These are phyloP conservation scores for Xylaria sp. DNA, from an alignment of 2,329 filamentous ascomycete genomes.

Conservation along the genomic window DNA sequence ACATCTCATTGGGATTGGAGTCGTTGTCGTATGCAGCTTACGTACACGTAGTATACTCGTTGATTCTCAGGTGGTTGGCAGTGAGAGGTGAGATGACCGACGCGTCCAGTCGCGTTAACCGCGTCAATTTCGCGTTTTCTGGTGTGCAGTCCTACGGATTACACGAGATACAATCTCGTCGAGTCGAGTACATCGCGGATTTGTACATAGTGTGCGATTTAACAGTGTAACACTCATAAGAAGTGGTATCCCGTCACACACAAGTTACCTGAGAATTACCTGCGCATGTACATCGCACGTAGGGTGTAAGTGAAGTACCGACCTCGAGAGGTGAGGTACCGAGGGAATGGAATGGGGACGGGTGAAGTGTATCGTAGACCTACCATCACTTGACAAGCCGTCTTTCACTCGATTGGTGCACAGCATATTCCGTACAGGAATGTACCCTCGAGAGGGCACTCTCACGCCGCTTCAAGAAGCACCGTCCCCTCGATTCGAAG, in stretches of 20 bases:
- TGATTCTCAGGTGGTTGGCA: not conserved
- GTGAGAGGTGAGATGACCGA: not conserved
- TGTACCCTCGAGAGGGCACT: not conserved
- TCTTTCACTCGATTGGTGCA: not conserved
- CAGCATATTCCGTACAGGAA: not conserved
- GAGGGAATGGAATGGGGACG: not conserved
- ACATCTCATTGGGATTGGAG: not conserved
- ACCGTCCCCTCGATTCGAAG: conserved; percentile 23
- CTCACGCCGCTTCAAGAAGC: conserved; percentile 22
- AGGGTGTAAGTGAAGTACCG: too few relatives aligned
- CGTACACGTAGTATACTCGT: not conserved
- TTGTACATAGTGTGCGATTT: not conserved
- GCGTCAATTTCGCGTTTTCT: conserved; percentile 26
- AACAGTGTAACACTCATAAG: too few relatives aligned
- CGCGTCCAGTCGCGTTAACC: conserved; percentile 26
- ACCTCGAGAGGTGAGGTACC: not conserved
- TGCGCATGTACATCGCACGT: too few relatives aligned
- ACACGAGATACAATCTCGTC: not conserved
- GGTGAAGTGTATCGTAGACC: not conserved
- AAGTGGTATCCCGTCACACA: too few relatives aligned
- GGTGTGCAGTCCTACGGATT: not conserved
- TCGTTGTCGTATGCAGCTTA: not conserved
- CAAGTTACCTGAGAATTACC: too few relatives aligned
- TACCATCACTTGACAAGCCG: not conserved
- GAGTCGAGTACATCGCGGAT: not conserved